Evolutionary conservation across 2,329 filamentous ascomycete species (phyloP).

Genomic region (Cylindrodendrum hubeiense): DNA sequence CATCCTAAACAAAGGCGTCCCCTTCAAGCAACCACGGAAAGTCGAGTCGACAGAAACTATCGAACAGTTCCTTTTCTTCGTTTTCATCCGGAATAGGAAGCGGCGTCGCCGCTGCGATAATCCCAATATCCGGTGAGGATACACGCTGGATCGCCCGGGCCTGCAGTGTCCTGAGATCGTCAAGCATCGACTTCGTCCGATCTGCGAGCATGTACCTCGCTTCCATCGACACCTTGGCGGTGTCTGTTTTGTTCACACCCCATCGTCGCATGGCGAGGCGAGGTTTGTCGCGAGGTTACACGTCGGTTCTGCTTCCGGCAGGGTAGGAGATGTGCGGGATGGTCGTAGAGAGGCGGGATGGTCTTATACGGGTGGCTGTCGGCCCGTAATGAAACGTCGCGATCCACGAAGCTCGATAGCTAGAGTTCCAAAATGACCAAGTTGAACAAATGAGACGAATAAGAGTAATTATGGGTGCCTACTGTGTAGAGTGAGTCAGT

Average conservation of each 20-base stretch:
- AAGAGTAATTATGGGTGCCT: neutral
- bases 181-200: slow-evolving; percentile 2
- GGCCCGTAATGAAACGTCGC: neutral
- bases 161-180: slow-evolving; percentile 14
- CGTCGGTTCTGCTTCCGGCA: neutral
- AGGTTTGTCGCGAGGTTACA: neutral
- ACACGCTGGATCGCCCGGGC: slow-evolving; percentile 19
- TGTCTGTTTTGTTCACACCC: slow-evolving; percentile 13
- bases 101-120: slow-evolving; percentile 11
- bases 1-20: slow-evolving; percentile 1
- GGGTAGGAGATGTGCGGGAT: neutral
- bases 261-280: slow-evolving; percentile 22
- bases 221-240: slow-evolving; percentile 31
- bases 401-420: neutral
- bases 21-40: slow-evolving; percentile 12
- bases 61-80: slow-evolving; percentile 8
- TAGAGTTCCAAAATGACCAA: neutral
- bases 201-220: slow-evolving; percentile 27
- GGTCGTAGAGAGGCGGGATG: no score
- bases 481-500: neutral
- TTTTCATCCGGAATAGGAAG: neutral
- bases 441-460: neutral
- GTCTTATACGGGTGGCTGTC: no score
- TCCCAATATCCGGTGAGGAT: slow-evolving; percentile 2
- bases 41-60: neutral